Percentiles rank a stretch among this genome's conserved stretches.
phyloP scores from a whole-genome alignment of 2,329 filamentous ascomycete species.

The Cytospora mali region DNA sequence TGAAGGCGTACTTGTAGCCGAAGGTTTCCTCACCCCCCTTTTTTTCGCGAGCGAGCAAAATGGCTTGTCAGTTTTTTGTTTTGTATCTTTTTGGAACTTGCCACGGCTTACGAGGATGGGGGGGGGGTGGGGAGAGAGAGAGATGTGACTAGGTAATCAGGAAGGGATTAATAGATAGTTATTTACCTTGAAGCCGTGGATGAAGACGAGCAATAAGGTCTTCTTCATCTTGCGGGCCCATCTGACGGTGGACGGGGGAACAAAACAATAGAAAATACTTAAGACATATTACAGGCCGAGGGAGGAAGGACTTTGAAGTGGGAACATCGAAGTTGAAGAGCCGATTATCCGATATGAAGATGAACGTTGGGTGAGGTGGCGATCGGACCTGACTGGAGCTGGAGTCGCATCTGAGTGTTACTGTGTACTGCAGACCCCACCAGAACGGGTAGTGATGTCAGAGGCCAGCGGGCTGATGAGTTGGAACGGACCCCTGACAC shows the following conservation, averaged over 20 bases:
- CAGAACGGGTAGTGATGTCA: constrained; percentile 20
- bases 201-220: constrained; percentile 79
- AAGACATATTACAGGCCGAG: neutral
- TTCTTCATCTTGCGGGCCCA: constrained; percentile 65
- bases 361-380: neutral
- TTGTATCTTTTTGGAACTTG: neutral
- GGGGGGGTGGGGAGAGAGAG: neutral
- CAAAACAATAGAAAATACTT: neutral
- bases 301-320: neutral
- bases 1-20: constrained; percentile 65
- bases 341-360: neutral
- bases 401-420: neutral
- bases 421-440: neutral
- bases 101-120: too few species aligned
- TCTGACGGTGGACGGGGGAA: constrained; percentile 27
- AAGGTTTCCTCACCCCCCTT: constrained; percentile 80
- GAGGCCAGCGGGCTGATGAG: neutral
- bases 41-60: neutral
- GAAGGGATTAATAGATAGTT: neutral
- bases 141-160: neutral
- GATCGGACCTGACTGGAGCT: neutral
- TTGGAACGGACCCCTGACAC: neutral
- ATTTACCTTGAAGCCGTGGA: constrained; percentile 81
- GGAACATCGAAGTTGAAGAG: neutral
- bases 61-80: constrained; percentile 13